These are phyloP conservation scores for Gamsiella multidivaricata DNA, from an alignment of 192 early-diverging fungal species.

Conservation along the genomic window DNA sequence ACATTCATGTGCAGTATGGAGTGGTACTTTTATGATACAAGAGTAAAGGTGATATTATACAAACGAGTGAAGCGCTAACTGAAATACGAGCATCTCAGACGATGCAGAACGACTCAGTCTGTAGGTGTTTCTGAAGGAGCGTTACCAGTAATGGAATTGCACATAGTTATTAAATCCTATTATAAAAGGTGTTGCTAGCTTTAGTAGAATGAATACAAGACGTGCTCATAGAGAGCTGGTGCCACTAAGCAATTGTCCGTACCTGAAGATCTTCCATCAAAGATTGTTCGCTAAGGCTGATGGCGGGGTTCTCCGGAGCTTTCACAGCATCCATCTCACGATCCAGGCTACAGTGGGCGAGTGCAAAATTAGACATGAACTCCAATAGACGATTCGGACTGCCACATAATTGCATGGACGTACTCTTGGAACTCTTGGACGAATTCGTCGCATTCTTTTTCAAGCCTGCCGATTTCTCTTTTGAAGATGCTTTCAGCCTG, in stretches of 20 bases:
- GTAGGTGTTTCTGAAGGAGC: not conserved
- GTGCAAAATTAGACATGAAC: not conserved
- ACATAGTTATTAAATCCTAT: constrained; percentile 29
- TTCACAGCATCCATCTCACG: constrained; percentile 9
- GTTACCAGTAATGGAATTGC: constrained; percentile 21
- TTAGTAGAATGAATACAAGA: too few relatives aligned
- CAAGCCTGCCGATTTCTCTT: constrained; percentile 18
- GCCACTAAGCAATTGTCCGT: not conserved
- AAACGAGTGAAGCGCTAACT: too few relatives aligned
- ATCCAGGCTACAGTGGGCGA: constrained; percentile 28
- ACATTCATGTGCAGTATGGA: too few relatives aligned
- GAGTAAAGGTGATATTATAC: too few relatives aligned
- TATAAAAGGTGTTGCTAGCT: too few relatives aligned
- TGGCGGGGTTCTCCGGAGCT: not conserved
- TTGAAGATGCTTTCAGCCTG: constrained; percentile 39
- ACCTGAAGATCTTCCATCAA: constrained; percentile 25
- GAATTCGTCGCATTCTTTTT: constrained; percentile 24
- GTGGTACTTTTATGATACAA: too few relatives aligned
- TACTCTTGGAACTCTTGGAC: constrained; percentile 47
- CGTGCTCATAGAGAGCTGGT: too few relatives aligned
- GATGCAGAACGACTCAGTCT: too few relatives aligned
- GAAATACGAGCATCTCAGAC: too few relatives aligned
- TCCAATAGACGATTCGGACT: not conserved
- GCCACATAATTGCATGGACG: not conserved
- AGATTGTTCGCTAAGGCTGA: not conserved